Evolutionary conservation across 2,329 filamentous ascomycete genomes (phyloP), one percentile per base, ranked within the genome.

Genomic region (Colletotrichum sp.): DNA sequence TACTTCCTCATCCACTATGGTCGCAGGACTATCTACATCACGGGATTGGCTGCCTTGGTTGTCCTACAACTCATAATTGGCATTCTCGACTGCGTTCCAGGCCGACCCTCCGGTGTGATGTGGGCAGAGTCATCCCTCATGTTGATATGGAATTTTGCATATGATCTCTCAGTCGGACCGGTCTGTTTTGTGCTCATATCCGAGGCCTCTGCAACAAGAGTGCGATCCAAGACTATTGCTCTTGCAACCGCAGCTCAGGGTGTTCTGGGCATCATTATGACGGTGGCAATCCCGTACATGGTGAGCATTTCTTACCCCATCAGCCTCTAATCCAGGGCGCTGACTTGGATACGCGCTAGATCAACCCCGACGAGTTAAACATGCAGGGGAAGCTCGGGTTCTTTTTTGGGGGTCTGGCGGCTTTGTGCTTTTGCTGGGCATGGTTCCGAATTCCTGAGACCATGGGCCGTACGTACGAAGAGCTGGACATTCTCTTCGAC

Each of bases 81-180:
- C 12, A 83, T 87, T 63, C 80, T 88, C 2, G 86, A 89, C 72
- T 88, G 86, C 63, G 84, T 89, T 10, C 86, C 86, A 0, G 83
- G 83, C 13, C 83, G 85, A 2, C 83, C 84, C 4, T 80, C 81
- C 0, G 84, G 84, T 16, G 82, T 84, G 64, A 81, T 80, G 18
- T 90, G 87, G 87, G 88, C 86, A 2, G 87, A 89, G 69, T 90
- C 88, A 6, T 84, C 85, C 4, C 83, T 92, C 18, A 85, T 91
- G 78, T 79, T 91, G 9, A 82, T 84, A 43, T 85, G 83, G 81
- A 86, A 85, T 68, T 81, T 78, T 34, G 64, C 71, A 65, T 86
- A 86, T 70, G 81, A 86, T 74, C 80, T 79, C 52, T 85, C 84
- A 7, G 82, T 86, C 30, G 85, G 85, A 1, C 85, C 78, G 30